Evolutionary conservation across 2,329 filamentous ascomycete genomes (phyloP).

Genomic region (Ramichloridium luteum): DNA sequence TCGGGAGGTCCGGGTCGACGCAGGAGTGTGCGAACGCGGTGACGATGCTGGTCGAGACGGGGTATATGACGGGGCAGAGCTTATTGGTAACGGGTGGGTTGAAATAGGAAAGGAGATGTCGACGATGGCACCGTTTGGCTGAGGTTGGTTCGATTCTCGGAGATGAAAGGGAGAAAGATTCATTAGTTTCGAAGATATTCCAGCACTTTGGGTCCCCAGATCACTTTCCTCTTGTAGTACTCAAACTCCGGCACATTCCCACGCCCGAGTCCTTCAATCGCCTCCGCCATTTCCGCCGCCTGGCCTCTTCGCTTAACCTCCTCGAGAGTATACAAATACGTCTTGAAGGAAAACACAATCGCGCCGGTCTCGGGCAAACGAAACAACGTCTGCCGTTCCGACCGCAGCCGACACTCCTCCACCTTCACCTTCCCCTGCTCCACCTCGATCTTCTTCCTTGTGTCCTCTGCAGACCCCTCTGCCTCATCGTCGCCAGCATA

Average conservation of each 20-base stretch:
- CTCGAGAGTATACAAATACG: slow-evolving; percentile 45
- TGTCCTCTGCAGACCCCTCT: slow-evolving; percentile 2
- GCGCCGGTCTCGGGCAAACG: slow-evolving; percentile 42
- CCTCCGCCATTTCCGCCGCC: slow-evolving; percentile 41
- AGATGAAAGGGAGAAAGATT: too few relatives aligned
- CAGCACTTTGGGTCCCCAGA: slow-evolving; percentile 46
- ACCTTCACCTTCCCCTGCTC: slow-evolving; percentile 25
- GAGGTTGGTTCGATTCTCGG: too few relatives aligned
- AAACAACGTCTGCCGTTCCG: slow-evolving; percentile 51
- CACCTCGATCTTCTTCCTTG: slow-evolving; percentile 18
- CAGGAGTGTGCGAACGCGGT: slow-evolving; percentile 51
- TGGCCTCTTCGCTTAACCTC: slow-evolving; percentile 45
- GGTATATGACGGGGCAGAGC: slow-evolving; percentile 33
- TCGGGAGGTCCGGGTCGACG: slow-evolving; percentile 45
- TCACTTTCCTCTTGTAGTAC: slow-evolving; percentile 45
- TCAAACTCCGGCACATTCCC: slow-evolving; percentile 47
- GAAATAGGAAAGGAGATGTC: slow-evolving; percentile 19
- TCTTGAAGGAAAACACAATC: slow-evolving; percentile 51
- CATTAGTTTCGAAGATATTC: slow-evolving; percentile 30
- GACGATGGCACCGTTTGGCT: too few relatives aligned
- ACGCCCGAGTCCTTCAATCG: slow-evolving; percentile 46
- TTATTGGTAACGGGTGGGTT: slow-evolving; percentile 21
- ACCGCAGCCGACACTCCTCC: slow-evolving; percentile 37
- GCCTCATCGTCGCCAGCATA: slow-evolving; percentile 23
- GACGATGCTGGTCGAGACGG: slow-evolving; percentile 48